Conservation (phyloP, 805 yeast genomes). For the Starmerella tilneyi region DNA sequence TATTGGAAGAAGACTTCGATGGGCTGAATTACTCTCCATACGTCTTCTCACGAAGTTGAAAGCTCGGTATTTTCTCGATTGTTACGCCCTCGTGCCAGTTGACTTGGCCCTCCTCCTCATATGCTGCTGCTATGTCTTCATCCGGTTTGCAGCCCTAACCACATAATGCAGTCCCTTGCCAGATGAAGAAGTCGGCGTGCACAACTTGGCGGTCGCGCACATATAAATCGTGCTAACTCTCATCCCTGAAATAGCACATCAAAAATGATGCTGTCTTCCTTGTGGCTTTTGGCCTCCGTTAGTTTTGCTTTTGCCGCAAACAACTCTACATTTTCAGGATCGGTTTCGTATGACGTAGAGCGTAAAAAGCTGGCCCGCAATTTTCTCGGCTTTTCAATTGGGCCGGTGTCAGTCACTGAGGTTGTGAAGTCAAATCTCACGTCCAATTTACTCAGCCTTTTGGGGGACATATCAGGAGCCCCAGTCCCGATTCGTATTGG, state of each 20-base stretch:
- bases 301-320: neutral
- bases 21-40: too few species aligned
- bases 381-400: neutral
- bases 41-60: too few species aligned
- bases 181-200: too few species aligned
- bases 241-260: neutral
- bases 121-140: too few species aligned
- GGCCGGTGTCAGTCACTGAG: neutral
- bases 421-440: neutral
- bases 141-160: too few species aligned
- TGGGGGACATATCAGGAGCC: neutral
- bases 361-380: neutral
- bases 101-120: too few species aligned
- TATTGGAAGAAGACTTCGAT: too few species aligned
- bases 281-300: neutral
- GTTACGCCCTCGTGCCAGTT: too few species aligned
- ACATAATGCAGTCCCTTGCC: too few species aligned
- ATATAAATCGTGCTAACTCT: too few species aligned
- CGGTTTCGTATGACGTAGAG: neutral
- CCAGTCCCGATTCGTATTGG: neutral
- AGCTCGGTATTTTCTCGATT: too few species aligned
- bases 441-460: neutral
- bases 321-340: neutral
- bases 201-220: too few species aligned
- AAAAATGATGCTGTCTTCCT: neutral